Conservation (phyloP, 768 basidiomycete species). For the Trametes sanguinea region DNA sequence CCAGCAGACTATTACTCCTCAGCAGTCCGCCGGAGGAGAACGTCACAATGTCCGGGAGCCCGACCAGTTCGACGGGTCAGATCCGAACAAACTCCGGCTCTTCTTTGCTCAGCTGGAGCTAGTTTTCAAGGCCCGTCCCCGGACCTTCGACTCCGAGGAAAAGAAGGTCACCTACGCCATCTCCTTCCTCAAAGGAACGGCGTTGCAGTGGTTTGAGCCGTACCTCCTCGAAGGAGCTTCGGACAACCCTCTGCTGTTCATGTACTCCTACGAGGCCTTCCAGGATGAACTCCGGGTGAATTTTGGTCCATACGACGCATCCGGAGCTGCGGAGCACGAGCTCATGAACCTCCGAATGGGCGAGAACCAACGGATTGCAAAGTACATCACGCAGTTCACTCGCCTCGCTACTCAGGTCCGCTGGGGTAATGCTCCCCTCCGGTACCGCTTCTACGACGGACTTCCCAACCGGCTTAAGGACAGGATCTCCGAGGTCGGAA, state of each 20-base stretch:
- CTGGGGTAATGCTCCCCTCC: slow-evolving; percentile 15
- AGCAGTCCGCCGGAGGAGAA: neutral
- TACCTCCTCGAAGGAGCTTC: too few relatives aligned
- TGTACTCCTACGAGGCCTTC: neutral
- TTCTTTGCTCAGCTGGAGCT: neutral
- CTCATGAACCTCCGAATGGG: neutral
- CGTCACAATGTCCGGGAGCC: slow-evolving; percentile 16
- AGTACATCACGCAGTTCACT: slow-evolving; percentile 10
- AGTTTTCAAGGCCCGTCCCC: neutral
- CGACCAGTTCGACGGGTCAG: slow-evolving; percentile 13
- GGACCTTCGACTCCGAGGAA: slow-evolving; percentile 2
- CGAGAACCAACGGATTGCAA: slow-evolving; percentile 6
- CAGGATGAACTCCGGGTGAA: neutral
- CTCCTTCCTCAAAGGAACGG: neutral
- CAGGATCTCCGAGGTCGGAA: slow-evolving; percentile 8
- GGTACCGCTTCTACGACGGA: slow-evolving; percentile 20
- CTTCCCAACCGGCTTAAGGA: slow-evolving; percentile 21
- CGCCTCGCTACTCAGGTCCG: neutral
- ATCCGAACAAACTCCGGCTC: neutral
- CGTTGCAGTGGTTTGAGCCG: neutral
- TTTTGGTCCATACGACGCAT: neutral
- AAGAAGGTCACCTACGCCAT: slow-evolving; percentile 10
- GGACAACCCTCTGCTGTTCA: neutral
- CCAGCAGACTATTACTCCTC: too few relatives aligned
- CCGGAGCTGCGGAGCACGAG: slow-evolving; percentile 1